Base-by-base conservation (phyloP, 768 basidiomycete genomes). In the Lactifluus pinguis region DNA sequence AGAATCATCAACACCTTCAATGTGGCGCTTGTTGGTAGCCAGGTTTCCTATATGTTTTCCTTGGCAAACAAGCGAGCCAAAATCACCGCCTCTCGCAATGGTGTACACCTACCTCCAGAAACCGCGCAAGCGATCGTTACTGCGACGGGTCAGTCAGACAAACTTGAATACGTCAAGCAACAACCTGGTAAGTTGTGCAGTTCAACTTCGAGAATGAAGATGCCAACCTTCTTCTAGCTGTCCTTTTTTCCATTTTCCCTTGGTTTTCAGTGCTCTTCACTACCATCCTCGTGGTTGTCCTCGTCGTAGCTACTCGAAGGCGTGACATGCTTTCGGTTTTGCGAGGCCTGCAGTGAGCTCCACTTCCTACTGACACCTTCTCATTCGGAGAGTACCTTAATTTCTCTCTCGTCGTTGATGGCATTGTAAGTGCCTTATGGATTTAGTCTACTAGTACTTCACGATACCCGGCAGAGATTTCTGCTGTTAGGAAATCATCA, bases 11-110 rank as follows among this genome's bases (percentile, higher is more conserved):
- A 71, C 41, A 76, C 81, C 66, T 72, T 76, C 65, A 67, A 74
- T 30, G 19, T 73, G 11, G 80, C 78, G 78, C 71, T 84, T 44
- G 72, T 85, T 53, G 79, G 74, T 32, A 72, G 76, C 39, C 73
- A 80, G 60, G 75, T 80, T 19, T 72, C 77, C 8, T 79, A 78
- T 60, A 76, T 77, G 42, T 66, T 75, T 62, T 76, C 76, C 71
- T 76, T 78, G 62, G 76, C 76, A 19, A 80, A 68, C 58, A 75
- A 74, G 44, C 67, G 69, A n/a, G 79, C 76, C 19, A 68, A 73
- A 55, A 73, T 84, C 59, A 65, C 70, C 10, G 81, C 80, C 5
- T 64, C 58, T 51, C 62, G 83, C 59, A 72, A 69, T 6, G 70
- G 70, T 15, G 49, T 72, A 1, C 65, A 68, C 47, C 60, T 85